phyloP scores from a whole-genome alignment of 2,329 filamentous ascomycete species.

The Teratosphaeria zuluensis region DNA sequence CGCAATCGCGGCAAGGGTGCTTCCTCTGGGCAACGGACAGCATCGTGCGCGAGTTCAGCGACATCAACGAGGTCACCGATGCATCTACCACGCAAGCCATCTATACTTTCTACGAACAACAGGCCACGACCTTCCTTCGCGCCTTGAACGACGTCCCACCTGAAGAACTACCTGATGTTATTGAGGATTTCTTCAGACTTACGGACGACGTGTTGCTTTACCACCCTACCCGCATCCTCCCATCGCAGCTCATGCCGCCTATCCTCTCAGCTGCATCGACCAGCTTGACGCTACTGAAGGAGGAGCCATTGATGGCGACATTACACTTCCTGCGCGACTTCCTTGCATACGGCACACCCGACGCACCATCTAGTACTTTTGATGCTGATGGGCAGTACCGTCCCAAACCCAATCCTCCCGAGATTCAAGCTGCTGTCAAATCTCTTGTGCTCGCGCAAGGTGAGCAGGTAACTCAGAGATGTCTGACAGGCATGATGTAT shows the following conservation, averaged over 20 bases:
- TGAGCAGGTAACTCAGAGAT: constrained; percentile 71
- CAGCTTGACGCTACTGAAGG: constrained; percentile 78
- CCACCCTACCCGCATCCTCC: constrained; percentile 76
- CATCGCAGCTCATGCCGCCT: constrained; percentile 66
- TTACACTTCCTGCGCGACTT: constrained; percentile 90
- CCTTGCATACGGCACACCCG: constrained; percentile 74
- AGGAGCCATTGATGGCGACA: constrained; percentile 81
- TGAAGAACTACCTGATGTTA: constrained; percentile 71
- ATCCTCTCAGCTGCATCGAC: constrained; percentile 83
- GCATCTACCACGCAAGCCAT: constrained; percentile 75
- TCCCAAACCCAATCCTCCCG: constrained; percentile 48
- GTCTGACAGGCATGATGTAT: constrained; percentile 98
- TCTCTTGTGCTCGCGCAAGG: constrained; percentile 58
- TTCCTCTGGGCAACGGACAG: constrained; percentile 98
- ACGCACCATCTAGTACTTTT: constrained; percentile 53
- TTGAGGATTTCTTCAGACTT: constrained; percentile 94
- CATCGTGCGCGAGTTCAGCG: constrained; percentile 89
- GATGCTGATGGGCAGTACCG: constrained; percentile 36
- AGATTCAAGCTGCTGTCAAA: constrained; percentile 65
- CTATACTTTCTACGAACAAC: constrained; percentile 89
- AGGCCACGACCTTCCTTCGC: constrained; percentile 79
- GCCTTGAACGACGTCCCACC: constrained; percentile 77
- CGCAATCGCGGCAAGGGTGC: constrained; percentile 78
- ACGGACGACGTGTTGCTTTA: constrained; percentile 86
- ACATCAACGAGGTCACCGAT: constrained; percentile 77